Evolutionary conservation across 2,329 filamentous ascomycete genomes (phyloP).

Genomic region (Diplodia mutila): DNA sequence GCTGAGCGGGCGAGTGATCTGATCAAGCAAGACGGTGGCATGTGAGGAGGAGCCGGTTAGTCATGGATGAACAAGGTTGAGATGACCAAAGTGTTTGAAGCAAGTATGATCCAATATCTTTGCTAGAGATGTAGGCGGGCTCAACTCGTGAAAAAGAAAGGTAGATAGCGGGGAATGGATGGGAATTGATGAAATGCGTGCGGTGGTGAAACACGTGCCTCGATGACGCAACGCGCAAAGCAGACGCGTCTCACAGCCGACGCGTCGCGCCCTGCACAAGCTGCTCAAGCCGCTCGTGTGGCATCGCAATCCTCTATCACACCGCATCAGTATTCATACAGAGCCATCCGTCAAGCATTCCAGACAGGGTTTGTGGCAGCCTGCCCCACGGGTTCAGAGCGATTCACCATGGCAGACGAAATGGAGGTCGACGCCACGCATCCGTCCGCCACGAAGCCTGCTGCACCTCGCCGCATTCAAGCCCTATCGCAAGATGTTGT

Average conservation of each 20-base stretch:
- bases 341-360: not conserved
- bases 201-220: not conserved
- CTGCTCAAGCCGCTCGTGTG: too few species aligned
- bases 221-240: conserved; percentile 5
- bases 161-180: too few species aligned
- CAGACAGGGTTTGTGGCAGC: too few species aligned
- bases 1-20: conserved; percentile 39
- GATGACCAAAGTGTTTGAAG: too few species aligned
- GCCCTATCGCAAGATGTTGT: conserved; percentile 90
- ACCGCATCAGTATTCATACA: not conserved
- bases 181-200: too few species aligned
- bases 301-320: not conserved
- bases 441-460: conserved; percentile 39
- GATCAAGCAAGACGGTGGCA: conserved; percentile 30
- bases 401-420: conserved; percentile 34
- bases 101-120: too few species aligned
- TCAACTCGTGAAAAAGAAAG: too few species aligned
- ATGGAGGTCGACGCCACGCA: conserved; percentile 37
- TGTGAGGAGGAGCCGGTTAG: not conserved
- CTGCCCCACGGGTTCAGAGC: not conserved
- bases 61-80: not conserved
- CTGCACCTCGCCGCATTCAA: conserved; percentile 58
- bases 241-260: conserved; percentile 2
- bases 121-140: too few species aligned
- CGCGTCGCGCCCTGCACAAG: conserved; percentile 1